A percentile compares a stretch with the other conserved stretches of the same genome.
Evolutionary conservation across 192 early-diverging fungal genomes (phyloP).

Genomic region (Entomortierella beljakovae): DNA sequence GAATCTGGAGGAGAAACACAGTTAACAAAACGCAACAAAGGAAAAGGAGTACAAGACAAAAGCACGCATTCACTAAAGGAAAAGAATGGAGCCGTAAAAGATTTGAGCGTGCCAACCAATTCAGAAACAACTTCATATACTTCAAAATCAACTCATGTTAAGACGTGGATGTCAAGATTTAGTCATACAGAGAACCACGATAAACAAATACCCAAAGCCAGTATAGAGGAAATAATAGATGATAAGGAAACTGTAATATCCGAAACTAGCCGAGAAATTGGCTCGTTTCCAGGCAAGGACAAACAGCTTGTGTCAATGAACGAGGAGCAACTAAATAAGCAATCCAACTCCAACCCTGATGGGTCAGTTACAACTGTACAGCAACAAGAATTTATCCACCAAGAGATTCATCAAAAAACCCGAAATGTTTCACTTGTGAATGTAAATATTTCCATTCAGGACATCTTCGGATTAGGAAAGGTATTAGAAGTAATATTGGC

Average conservation of each 20-base stretch:
- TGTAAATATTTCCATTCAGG: slow-evolving; percentile 29
- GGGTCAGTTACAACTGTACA: slow-evolving; percentile 4
- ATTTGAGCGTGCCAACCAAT: not conserved
- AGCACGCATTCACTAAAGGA: too few species aligned
- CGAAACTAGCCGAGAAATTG: not conserved
- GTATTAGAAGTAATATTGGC: slow-evolving; percentile 32
- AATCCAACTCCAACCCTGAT: not conserved
- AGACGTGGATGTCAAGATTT: slow-evolving; percentile 36
- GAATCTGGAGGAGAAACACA: not conserved
- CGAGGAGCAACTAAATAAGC: slow-evolving; percentile 2
- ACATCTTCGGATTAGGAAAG: slow-evolving; percentile 42
- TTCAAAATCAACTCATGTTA: slow-evolving; percentile 15
- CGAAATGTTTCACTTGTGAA: slow-evolving; percentile 30
- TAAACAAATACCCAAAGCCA: not conserved
- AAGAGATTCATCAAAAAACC: slow-evolving; percentile 39
- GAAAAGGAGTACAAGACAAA: not conserved
- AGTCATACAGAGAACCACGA: not conserved
- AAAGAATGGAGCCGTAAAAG: slow-evolving; percentile 6
- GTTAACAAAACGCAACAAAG: slow-evolving; percentile 16
- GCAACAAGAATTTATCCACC: slow-evolving; percentile 23
- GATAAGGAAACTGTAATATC: too few species aligned
- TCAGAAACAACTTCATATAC: slow-evolving; percentile 7
- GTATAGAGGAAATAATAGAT: not conserved
- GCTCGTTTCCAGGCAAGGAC: not conserved
- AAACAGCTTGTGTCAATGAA: not conserved